A percentile compares a stretch with the other conserved stretches of the same genome.
Conservation (phyloP, 345 rosid genomes). For the Kandelia obovata region DNA sequence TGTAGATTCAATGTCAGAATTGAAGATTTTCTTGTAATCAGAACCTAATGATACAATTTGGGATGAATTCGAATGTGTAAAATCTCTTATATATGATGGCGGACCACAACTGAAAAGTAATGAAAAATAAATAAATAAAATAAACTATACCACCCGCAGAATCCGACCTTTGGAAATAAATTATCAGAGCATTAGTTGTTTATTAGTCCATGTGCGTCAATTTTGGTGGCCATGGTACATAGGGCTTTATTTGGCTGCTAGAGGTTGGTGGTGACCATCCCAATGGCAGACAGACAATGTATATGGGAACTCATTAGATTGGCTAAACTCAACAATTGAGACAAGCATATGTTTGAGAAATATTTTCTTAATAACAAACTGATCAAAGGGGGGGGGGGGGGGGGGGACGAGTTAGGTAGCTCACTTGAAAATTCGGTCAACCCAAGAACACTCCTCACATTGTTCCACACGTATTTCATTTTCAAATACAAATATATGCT, state of each 20-base stretch:
- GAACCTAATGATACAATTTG: too few relatives aligned
- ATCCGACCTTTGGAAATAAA: too few relatives aligned
- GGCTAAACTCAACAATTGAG: background rate
- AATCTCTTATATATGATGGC: too few relatives aligned
- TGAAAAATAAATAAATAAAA: too few relatives aligned
- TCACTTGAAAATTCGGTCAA: constrained; percentile 14
- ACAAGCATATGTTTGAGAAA: background rate
- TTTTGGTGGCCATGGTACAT: background rate
- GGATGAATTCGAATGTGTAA: too few relatives aligned
- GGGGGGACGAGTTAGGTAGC: background rate
- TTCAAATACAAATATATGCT: too few relatives aligned
- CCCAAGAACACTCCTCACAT: background rate
- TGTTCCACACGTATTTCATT: constrained; percentile 9
- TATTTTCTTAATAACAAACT: background rate
- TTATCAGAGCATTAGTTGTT: too few relatives aligned
- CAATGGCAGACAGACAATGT: background rate
- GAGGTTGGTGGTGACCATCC: background rate
- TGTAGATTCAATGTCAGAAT: too few relatives aligned
- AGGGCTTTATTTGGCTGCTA: background rate
- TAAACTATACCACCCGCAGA: too few relatives aligned
- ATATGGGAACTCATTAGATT: background rate
- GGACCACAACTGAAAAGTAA: too few relatives aligned
- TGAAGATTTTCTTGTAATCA: too few relatives aligned
- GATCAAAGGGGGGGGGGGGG: background rate
- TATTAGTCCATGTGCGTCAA: background rate